These are phyloP conservation scores for Yarrowia bubula DNA, from an alignment of 805 yeast genomes.

Conservation along the genomic window DNA sequence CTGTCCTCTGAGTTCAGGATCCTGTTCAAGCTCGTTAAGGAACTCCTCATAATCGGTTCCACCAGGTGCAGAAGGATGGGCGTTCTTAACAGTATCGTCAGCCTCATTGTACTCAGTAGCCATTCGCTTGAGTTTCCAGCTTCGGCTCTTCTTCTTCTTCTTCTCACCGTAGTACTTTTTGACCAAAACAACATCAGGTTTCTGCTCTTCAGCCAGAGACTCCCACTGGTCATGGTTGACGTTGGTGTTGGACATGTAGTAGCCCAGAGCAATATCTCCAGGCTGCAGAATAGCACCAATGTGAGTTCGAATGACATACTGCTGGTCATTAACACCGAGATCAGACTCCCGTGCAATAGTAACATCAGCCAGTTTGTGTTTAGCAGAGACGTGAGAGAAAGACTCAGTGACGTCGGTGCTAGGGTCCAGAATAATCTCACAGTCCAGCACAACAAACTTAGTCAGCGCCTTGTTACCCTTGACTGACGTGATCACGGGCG, in stretches of 20 bases:
- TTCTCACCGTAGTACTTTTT: constrained; percentile 86
- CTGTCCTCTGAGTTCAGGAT: constrained; percentile 77
- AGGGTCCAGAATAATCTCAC: constrained; percentile 58
- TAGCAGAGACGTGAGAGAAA: constrained; percentile 63
- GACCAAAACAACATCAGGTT: constrained; percentile 83
- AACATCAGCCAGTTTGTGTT: constrained; percentile 84
- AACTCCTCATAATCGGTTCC: constrained; percentile 70
- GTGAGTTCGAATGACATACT: constrained; percentile 84
- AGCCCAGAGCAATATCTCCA: constrained; percentile 94
- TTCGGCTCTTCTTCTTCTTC: constrained; percentile 69
- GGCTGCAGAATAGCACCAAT: constrained; percentile 93
- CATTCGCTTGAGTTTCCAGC: constrained; percentile 95
- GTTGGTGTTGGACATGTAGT: constrained; percentile 78
- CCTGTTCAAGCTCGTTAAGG: constrained; percentile 90
- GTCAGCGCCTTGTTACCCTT: constrained; percentile 59
- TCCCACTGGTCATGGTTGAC: constrained; percentile 88
- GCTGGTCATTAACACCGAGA: constrained; percentile 79
- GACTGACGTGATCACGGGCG: constrained; percentile 58
- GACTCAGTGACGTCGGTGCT: constrained; percentile 47
- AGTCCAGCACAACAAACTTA: constrained; percentile 88
- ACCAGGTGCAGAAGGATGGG: constrained; percentile 26
- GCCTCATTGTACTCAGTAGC: constrained; percentile 86
- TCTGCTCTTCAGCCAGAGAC: constrained; percentile 54
- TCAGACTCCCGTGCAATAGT: constrained; percentile 89
- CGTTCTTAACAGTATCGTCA: constrained; percentile 24